Conservation (phyloP, 768 basidiomycete genomes). For the Hypholoma fasciculare region DNA sequence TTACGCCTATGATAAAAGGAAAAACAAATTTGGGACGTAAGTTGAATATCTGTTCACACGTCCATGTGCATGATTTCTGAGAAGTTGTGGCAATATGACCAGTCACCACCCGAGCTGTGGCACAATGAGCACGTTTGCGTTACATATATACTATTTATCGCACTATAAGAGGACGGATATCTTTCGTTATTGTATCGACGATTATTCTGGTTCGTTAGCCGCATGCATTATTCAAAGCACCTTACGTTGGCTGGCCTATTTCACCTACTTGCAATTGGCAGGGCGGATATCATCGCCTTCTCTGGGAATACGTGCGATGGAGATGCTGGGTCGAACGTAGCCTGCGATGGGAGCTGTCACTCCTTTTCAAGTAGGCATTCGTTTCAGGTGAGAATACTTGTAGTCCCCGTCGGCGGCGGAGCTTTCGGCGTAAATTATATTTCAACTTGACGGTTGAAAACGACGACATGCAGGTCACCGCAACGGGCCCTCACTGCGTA, state of each 20-base stretch:
- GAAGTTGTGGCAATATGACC: background rate
- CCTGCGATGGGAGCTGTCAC: constrained; percentile 13
- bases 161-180: background rate
- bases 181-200: background rate
- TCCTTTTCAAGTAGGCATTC: constrained; percentile 9
- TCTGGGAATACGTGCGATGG: constrained; percentile 5
- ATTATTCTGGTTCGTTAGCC: too few relatives aligned
- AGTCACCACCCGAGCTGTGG: background rate
- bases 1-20: background rate
- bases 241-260: too few relatives aligned
- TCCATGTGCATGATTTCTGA: background rate
- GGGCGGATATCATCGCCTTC: constrained; percentile 9
- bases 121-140: too few relatives aligned
- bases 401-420: background rate
- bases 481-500: background rate
- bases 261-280: background rate
- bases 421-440: background rate
- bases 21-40: too few relatives aligned
- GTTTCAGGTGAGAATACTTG: background rate
- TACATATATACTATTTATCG: too few relatives aligned
- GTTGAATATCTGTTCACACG: too few relatives aligned
- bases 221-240: too few relatives aligned
- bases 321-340: background rate
- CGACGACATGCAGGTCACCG: background rate
- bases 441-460: background rate